Evolutionary conservation across 2,329 filamentous ascomycete genomes (phyloP).

Genomic region (Bipolaris cookei): DNA sequence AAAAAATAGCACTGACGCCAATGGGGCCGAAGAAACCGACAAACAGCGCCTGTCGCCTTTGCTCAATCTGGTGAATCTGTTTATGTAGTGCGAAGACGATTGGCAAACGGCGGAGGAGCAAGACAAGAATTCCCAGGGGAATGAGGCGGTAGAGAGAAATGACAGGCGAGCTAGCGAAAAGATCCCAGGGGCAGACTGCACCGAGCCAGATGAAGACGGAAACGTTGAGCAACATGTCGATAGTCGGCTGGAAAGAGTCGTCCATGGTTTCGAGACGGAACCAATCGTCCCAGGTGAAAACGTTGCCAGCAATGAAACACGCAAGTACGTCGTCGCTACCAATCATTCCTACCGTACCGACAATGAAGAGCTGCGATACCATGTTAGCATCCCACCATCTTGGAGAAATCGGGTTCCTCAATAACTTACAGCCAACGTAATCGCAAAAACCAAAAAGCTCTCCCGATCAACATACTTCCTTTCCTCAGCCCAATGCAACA

Average conservation of each 20-base stretch:
- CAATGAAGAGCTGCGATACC: constrained; percentile 71
- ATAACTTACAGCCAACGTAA: constrained; percentile 73
- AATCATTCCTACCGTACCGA: constrained; percentile 84
- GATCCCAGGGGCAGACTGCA: constrained; percentile 79
- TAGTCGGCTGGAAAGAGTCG: constrained; percentile 90
- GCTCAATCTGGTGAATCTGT: constrained; percentile 79
- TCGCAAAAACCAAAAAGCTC: constrained; percentile 85
- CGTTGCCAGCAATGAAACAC: constrained; percentile 90
- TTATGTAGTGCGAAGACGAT: constrained; percentile 76
- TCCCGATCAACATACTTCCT: constrained; percentile 83
- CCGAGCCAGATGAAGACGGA: constrained; percentile 80
- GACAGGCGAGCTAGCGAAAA: constrained; percentile 70
- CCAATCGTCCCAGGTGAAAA: constrained; percentile 93
- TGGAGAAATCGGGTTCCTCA: background rate
- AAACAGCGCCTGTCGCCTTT: constrained; percentile 76
- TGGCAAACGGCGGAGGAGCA: constrained; percentile 78
- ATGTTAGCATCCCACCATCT: background rate
- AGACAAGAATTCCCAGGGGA: constrained; percentile 73
- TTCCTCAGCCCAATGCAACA: constrained; percentile 84
- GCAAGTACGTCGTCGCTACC: constrained; percentile 89
- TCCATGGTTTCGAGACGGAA: constrained; percentile 88
- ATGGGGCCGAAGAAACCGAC: constrained; percentile 94
- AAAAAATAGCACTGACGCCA: constrained; percentile 88
- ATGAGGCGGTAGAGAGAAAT: constrained; percentile 77
- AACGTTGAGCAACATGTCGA: constrained; percentile 93